Evolutionary conservation across 768 basidiomycete genomes (phyloP).

Genomic region (Hypholoma fasciculare): DNA sequence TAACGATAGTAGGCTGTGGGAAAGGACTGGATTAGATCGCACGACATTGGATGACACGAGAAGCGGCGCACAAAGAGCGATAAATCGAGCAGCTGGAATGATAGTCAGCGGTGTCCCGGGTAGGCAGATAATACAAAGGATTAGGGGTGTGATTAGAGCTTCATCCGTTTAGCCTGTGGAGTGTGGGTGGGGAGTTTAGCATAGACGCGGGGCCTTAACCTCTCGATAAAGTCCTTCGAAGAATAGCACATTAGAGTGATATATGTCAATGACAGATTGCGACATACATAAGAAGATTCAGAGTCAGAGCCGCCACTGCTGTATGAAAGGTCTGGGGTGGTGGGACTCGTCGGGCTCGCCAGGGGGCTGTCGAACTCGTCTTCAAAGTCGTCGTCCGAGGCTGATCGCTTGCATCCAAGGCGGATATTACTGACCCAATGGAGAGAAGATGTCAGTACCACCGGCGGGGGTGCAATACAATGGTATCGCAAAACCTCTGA

Average conservation of each 20-base stretch:
- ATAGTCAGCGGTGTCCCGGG: background rate
- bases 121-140: background rate
- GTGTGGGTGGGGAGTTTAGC: slow-evolving; percentile 14
- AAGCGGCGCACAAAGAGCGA: background rate
- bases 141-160: slow-evolving; percentile 7
- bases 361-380: slow-evolving; percentile 15
- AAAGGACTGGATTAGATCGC: background rate
- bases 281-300: slow-evolving; percentile 22
- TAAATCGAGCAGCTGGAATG: background rate
- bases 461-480: slow-evolving; percentile 18
- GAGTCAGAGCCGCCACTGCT: slow-evolving; percentile 22
- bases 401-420: slow-evolving; percentile 23
- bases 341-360: slow-evolving; percentile 12
- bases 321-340: slow-evolving; percentile 14
- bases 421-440: slow-evolving; percentile 11
- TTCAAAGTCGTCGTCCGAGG: slow-evolving; percentile 21
- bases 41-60: background rate
- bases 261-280: background rate
- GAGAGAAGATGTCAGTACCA: slow-evolving; percentile 4
- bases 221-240: slow-evolving; percentile 15
- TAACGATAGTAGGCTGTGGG: background rate
- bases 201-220: slow-evolving; percentile 14
- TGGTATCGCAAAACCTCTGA: slow-evolving; percentile 24
- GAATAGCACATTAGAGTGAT: background rate
- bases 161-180: slow-evolving; percentile 20